These are phyloP conservation scores for Chalciporus pseudorubinellus DNA, from an alignment of 768 basidiomycete species.

Conservation along the genomic window DNA sequence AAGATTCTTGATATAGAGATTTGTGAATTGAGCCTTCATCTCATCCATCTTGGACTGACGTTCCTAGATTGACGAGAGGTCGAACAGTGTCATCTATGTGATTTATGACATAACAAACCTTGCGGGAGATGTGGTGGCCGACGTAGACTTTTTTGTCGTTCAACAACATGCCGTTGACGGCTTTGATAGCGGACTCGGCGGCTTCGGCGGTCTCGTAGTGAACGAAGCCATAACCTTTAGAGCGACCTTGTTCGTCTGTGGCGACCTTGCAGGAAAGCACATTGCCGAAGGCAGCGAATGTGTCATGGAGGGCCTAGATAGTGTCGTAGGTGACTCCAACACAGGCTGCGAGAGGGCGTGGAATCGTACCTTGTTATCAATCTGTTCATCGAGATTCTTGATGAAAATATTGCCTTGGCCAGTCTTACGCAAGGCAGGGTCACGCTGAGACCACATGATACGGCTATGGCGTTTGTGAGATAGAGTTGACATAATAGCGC, in stretches of 20 bases:
- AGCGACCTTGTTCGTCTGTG: slow-evolving; percentile 90
- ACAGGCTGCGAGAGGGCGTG: not conserved
- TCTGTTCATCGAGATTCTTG: slow-evolving; percentile 96
- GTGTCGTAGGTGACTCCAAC: slow-evolving; percentile 1
- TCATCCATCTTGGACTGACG: slow-evolving; percentile 98
- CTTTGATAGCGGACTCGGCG: slow-evolving; percentile 93
- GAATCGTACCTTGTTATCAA: slow-evolving; percentile 86
- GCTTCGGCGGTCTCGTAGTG: slow-evolving; percentile 99
- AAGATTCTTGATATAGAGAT: slow-evolving; percentile 97
- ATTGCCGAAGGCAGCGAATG: slow-evolving; percentile 98
- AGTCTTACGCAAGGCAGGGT: slow-evolving; percentile 98
- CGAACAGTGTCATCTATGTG: not conserved
- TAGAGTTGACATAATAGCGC: not conserved
- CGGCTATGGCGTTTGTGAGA: slow-evolving; percentile 51
- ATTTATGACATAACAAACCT: slow-evolving; percentile 46
- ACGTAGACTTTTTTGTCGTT: slow-evolving; percentile 99
- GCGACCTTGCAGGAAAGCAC: slow-evolving; percentile 99
- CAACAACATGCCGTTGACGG: slow-evolving; percentile 97
- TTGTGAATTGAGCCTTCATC: slow-evolving; percentile 96
- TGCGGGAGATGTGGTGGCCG: slow-evolving; percentile 95
- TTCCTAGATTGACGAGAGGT: slow-evolving; percentile 50
- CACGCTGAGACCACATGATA: slow-evolving; percentile 99
- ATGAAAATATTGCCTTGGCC: slow-evolving; percentile 99
- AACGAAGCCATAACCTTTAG: slow-evolving; percentile 98
- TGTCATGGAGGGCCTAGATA: slow-evolving; percentile 91